Evolutionary conservation across 139 green algal genomes (phyloP).

Genomic region (Trebouxia sp.): DNA sequence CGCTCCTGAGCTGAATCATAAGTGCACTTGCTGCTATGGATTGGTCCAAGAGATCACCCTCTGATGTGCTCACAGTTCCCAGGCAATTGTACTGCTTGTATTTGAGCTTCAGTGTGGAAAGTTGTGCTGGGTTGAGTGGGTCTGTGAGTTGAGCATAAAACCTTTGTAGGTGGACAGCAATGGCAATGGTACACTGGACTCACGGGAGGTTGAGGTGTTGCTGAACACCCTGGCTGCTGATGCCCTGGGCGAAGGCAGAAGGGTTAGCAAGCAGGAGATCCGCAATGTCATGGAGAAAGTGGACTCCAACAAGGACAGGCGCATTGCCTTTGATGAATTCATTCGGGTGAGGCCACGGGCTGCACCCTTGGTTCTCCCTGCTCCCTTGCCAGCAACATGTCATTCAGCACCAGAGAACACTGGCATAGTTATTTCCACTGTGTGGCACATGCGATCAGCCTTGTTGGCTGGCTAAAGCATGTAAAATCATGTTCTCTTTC

Average conservation of each 20-base stretch:
- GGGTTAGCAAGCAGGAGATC: conserved; percentile 29
- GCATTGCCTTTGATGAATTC: conserved; percentile 35
- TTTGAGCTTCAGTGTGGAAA: no score
- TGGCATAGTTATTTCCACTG: no score
- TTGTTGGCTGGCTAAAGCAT: no score
- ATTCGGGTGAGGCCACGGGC: not conserved
- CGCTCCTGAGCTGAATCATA: no score
- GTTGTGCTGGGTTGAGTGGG: no score
- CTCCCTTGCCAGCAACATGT: not conserved
- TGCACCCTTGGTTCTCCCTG: not conserved
- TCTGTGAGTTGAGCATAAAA: no score
- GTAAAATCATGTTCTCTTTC: no score
- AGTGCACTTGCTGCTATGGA: no score
- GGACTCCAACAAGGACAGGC: conserved; percentile 30
- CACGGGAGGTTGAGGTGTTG: conserved; percentile 17
- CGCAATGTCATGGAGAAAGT: conserved; percentile 24
- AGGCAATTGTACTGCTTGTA: no score
- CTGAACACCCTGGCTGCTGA: conserved; percentile 10
- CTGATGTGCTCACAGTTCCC: no score
- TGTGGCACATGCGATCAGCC: no score
- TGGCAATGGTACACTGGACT: conserved; percentile 27
- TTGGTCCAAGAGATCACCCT: no score
- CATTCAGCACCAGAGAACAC: not conserved
- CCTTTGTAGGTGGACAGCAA: conserved; percentile 31
- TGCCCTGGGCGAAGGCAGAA: not conserved